Conservation (phyloP, 495 filamentous ascomycete species). For the Pyronema omphalodes region DNA sequence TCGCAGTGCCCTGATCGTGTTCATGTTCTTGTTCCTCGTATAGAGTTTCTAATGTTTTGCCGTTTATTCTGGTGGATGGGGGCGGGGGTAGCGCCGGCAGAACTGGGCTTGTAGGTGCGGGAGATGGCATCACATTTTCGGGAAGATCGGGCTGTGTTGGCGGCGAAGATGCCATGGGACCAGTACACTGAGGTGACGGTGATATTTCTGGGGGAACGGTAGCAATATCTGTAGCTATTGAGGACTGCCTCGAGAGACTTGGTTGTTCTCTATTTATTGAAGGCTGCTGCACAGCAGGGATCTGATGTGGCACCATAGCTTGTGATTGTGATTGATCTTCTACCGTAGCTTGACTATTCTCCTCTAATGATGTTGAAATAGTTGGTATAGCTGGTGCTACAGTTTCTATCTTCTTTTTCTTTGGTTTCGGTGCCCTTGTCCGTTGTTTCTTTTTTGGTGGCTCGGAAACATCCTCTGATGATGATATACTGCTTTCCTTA, state of each 20-base stretch:
- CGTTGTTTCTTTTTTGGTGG: conserved; percentile 22
- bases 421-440: conserved; percentile 12
- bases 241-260: neutral
- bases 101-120: conserved; percentile 19
- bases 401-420: conserved; percentile 3
- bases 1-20: neutral
- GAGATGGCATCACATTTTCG: conserved; percentile 13
- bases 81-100: conserved; percentile 12
- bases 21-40: conserved; percentile 9
- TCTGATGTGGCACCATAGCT: no score
- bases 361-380: neutral
- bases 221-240: neutral
- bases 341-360: neutral
- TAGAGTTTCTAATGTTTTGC: conserved; percentile 10
- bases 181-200: neutral
- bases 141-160: conserved; percentile 13
- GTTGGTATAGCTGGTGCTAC: neutral
- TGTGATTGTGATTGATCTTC: no score
- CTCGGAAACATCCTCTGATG: conserved; percentile 15
- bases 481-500: conserved; percentile 15
- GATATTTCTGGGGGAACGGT: neutral
- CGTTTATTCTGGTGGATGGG: neutral
- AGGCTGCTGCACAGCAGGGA: neutral
- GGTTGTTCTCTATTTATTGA: neutral
- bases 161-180: conserved; percentile 20